phyloP scores from a whole-genome alignment of 129 eudicot species.

The Chrysanthemum lavandulifolium region DNA sequence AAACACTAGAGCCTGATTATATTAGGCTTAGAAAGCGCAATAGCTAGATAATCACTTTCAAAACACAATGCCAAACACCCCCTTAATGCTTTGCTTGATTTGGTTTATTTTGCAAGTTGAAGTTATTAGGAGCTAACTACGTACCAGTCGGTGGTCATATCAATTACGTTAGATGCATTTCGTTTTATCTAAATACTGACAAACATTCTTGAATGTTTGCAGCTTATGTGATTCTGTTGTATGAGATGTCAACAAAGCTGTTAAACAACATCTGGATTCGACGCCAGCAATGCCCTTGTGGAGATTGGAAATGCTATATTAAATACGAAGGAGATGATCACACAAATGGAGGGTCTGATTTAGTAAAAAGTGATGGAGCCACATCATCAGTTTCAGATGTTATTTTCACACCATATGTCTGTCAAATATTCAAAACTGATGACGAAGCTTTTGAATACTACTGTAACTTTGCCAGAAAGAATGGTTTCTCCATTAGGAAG shows the following conservation, averaged over 20 bases:
- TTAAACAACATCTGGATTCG: slow-evolving; percentile 69
- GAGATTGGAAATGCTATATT: slow-evolving; percentile 83
- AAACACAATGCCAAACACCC: too few relatives aligned
- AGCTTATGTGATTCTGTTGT: too few relatives aligned
- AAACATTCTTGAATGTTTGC: too few relatives aligned
- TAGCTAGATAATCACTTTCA: too few relatives aligned
- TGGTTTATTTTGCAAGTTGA: too few relatives aligned
- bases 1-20: too few relatives aligned
- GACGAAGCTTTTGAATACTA: slow-evolving; percentile 72
- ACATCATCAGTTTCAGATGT: slow-evolving; percentile 31
- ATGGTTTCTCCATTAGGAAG: slow-evolving; percentile 75
- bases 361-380: slow-evolving; percentile 38
- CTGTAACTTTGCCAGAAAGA: slow-evolving; percentile 66
- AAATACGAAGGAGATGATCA: slow-evolving; percentile 63
- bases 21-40: too few relatives aligned
- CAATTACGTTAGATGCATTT: too few relatives aligned
- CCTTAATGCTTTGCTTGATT: too few relatives aligned
- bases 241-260: slow-evolving; percentile 47
- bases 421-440: slow-evolving; percentile 62
- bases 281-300: slow-evolving; percentile 85
- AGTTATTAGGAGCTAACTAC: too few relatives aligned
- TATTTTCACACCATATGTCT: slow-evolving; percentile 62
- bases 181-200: too few relatives aligned
- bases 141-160: too few relatives aligned
- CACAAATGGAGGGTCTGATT: slow-evolving; percentile 30